Evolutionary conservation across 768 basidiomycete genomes (phyloP).

Genomic region (Pleurotus giganteus): DNA sequence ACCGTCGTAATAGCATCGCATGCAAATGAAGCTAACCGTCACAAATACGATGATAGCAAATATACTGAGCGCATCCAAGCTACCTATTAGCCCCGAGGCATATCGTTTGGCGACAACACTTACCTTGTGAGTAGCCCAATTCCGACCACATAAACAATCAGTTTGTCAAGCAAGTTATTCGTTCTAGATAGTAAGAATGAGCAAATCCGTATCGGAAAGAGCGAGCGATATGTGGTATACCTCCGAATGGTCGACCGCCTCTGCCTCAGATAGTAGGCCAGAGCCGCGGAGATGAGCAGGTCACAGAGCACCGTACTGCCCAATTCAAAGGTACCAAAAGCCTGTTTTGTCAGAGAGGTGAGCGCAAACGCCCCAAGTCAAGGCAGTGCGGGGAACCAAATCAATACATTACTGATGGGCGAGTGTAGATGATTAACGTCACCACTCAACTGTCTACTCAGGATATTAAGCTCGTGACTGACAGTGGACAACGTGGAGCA

Average conservation of each 20-base stretch:
- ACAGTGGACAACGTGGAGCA: not conserved
- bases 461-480: too few species aligned
- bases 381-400: not conserved
- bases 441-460: not conserved
- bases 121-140: conserved; percentile 7
- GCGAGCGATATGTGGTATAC: not conserved
- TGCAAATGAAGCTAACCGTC: not conserved
- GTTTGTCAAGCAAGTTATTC: conserved; percentile 3
- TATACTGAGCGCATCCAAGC: not conserved
- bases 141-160: not conserved
- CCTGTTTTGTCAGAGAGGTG: not conserved
- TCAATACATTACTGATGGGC: not conserved
- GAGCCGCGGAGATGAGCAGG: conserved; percentile 1
- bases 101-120: not conserved
- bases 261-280: conserved; percentile 2
- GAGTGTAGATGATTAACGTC: not conserved
- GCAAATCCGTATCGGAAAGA: not conserved
- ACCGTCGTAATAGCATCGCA: not conserved
- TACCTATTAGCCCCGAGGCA: not conserved
- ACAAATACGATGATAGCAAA: conserved; percentile 2
- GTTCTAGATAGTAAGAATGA: not conserved
- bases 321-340: not conserved
- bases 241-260: not conserved
- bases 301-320: conserved; percentile 2
- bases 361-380: not conserved